phyloP scores from a whole-genome alignment of 306 rosid genomes.

The Pyrus betulifolia region DNA sequence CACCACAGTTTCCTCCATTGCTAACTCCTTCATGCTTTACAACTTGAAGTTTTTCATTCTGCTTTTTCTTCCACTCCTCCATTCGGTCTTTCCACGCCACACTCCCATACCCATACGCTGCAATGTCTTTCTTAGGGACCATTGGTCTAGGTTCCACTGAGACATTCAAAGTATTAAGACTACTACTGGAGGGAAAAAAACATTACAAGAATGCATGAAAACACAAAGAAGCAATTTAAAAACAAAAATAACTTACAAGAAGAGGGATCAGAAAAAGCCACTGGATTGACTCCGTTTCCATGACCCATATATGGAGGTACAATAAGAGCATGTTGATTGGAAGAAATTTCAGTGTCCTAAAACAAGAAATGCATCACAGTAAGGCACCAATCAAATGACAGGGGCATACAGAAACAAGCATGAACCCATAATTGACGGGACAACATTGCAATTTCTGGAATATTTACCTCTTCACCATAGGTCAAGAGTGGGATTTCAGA shows the following conservation, averaged over 20 bases:
- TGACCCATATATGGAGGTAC: conserved; percentile 67
- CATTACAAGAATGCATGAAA: background rate
- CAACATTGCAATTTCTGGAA: background rate
- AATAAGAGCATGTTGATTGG: conserved; percentile 76
- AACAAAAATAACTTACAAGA: conserved; percentile 43
- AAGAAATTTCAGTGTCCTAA: conserved; percentile 78
- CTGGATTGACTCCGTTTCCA: conserved; percentile 66
- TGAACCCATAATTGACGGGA: background rate
- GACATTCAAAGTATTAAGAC: conserved; percentile 11
- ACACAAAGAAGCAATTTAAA: background rate
- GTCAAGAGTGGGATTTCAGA: conserved; percentile 83
- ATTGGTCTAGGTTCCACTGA: conserved; percentile 89
- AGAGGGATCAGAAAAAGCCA: conserved; percentile 62
- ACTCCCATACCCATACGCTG: conserved; percentile 94
- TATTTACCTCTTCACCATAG: conserved; percentile 85
- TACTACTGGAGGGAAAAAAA: background rate
- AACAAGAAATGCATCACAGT: background rate
- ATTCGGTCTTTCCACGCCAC: conserved; percentile 93
- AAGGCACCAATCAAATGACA: background rate
- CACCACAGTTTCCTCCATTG: conserved; percentile 38
- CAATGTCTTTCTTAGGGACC: conserved; percentile 93
- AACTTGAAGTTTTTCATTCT: conserved; percentile 81
- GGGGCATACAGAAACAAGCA: background rate
- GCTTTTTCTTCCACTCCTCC: conserved; percentile 97
- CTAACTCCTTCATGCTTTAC: conserved; percentile 74